A percentile compares a stretch with the other conserved stretches of the same genome.
Conservation (phyloP, 75 land plant genomes). For the Larix kaempferi region DNA sequence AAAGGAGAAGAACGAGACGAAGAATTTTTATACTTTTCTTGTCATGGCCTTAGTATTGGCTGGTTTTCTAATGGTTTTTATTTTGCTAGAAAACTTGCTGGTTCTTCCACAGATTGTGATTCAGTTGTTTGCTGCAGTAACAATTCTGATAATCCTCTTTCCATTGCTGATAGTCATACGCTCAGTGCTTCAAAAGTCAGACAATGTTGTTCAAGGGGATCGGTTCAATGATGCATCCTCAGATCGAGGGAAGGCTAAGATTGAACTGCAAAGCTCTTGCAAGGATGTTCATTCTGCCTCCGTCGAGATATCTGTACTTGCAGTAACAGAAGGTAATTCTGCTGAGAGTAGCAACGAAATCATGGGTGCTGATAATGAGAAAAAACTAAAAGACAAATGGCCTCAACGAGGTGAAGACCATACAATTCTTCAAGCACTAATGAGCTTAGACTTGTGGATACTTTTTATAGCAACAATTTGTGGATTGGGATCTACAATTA, state of each 20-base stretch:
- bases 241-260: background rate
- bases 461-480: slow-evolving; percentile 24
- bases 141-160: slow-evolving; percentile 10
- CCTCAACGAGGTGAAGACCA: slow-evolving; percentile 29
- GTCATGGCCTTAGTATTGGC: slow-evolving; percentile 16
- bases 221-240: background rate
- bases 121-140: slow-evolving; percentile 10
- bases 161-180: slow-evolving; percentile 1
- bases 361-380: background rate
- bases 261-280: background rate
- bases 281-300: background rate
- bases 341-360: background rate
- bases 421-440: slow-evolving; percentile 23
- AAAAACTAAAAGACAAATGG: background rate
- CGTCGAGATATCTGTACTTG: background rate
- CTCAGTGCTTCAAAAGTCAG: background rate
- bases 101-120: background rate
- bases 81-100: slow-evolving; percentile 22
- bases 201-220: background rate
- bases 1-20: slow-evolving; percentile 5
- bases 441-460: slow-evolving; percentile 33
- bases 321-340: background rate
- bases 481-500: slow-evolving; percentile 26
- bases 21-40: slow-evolving; percentile 22
- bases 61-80: slow-evolving; percentile 22